Conservation (phyloP, 768 basidiomycete genomes). For the Tephrocybe sp. region DNA sequence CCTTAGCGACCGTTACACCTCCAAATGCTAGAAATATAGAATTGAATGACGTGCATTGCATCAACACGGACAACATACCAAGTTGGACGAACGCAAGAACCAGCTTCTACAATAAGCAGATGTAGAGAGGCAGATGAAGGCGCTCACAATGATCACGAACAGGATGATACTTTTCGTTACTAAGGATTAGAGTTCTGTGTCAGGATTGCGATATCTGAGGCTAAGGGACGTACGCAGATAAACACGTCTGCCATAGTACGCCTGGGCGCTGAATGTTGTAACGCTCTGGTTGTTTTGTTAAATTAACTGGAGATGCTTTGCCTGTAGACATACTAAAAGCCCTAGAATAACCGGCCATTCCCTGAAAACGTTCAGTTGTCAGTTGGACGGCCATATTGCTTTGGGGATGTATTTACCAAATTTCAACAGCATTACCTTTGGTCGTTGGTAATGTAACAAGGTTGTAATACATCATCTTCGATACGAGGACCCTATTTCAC, state of each 20-base stretch:
- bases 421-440: background rate
- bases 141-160: background rate
- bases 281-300: no score
- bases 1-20: no score
- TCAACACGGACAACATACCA: no score
- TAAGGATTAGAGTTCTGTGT: background rate
- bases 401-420: background rate
- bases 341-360: background rate
- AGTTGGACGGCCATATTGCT: no score
- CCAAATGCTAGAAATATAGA: no score
- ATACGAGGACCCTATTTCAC: background rate
- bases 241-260: conserved; percentile 1
- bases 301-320: no score
- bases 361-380: background rate
- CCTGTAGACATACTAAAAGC: conserved; percentile 1
- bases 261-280: conserved; percentile 3
- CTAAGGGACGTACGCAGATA: background rate
- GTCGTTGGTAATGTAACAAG: background rate
- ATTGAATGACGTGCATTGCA: no score
- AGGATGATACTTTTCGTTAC: background rate
- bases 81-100: background rate
- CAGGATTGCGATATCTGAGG: background rate
- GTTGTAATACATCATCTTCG: background rate
- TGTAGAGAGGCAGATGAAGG: background rate
- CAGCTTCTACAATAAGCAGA: background rate